These are phyloP conservation scores for Voacanga thouarsii DNA, from an alignment of 257 asterid species.

Conservation along the genomic window DNA sequence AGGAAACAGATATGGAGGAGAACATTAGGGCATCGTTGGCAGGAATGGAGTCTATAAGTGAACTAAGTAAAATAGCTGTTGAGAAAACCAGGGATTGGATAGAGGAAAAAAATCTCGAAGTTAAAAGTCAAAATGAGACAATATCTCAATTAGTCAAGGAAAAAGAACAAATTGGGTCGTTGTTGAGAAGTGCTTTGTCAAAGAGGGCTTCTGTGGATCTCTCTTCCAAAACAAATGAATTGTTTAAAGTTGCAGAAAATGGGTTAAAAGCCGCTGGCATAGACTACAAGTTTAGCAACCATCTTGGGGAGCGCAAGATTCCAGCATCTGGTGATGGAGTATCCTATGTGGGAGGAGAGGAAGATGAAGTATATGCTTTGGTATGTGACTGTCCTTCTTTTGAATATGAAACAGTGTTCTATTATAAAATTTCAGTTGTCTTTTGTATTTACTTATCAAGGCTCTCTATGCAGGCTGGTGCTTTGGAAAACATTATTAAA, in stretches of 20 bases:
- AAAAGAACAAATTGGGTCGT: conserved; percentile 89
- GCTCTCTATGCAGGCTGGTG: conserved; percentile 63
- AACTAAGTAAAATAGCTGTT: conserved; percentile 60
- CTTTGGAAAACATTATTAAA: conserved; percentile 84
- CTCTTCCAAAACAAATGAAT: conserved; percentile 72
- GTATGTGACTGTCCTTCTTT: conserved; percentile 33
- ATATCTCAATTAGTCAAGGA: conserved; percentile 69
- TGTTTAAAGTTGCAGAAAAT: conserved; percentile 90
- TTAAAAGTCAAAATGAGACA: conserved; percentile 58
- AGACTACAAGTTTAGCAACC: conserved; percentile 67
- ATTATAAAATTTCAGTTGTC: conserved; percentile 10
- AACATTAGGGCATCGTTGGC: conserved; percentile 79
- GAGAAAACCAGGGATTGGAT: conserved; percentile 65
- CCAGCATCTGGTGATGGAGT: conserved; percentile 43
- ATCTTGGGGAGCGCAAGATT: conserved; percentile 28
- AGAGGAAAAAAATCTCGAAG: conserved; percentile 64
- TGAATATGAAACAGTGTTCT: background rate
- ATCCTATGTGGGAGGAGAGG: conserved; percentile 50
- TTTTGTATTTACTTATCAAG: conserved; percentile 23
- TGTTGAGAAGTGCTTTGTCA: conserved; percentile 80
- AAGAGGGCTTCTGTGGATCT: conserved; percentile 71
- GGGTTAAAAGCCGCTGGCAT: conserved; percentile 88
- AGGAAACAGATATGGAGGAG: conserved; percentile 85
- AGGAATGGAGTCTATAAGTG: conserved; percentile 87
- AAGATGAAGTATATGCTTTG: conserved; percentile 88